Base-by-base conservation (phyloP, 2,329 filamentous ascomycete genomes). In the Verticillium nonalfalfae region DNA sequence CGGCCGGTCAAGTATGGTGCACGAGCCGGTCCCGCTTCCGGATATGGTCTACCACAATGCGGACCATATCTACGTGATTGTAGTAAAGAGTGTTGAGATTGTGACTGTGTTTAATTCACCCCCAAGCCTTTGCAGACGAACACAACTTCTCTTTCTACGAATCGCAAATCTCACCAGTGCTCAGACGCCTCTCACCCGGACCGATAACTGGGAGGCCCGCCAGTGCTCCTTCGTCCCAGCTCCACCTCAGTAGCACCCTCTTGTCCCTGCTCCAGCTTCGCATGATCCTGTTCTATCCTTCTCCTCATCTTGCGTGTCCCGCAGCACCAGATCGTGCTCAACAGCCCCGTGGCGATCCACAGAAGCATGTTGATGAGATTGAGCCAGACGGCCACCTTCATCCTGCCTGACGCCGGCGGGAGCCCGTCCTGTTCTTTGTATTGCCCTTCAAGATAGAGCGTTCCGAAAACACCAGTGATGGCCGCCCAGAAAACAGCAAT, bases 401-500 rank as follows among this genome's bases (percentile, higher is more conserved):
- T 31, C 26, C 62, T 60, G 5, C 45, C 39, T 2, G 34, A 59
- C 4, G 56, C 4, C 7, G 7, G 38, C 3, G 58, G 50, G 3
- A 56, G 36, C 2, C 60, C 39, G 4, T 13, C 9, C 1, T 1
- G 9, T 1, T 31, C 38, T 4, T 60, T 31, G 13, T 59, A 56
- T 14, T 26, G 40, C 11, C 26, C 15, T 3, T 40, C 40, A 6
- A 60, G 13, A 4, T 56, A 56, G 13, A 40, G 21, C 15, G 59
- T 15, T 7, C 50, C 57, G 2, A 61, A 64, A 2, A 57, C 15
- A 14, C 62, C 62, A 21, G 56, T 58, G 26, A 64, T 58, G 11
- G 62, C 62, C 36, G 61, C 62, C 62, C 62, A 62, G 56, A 64
- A 57, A 13, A 62, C 35, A 18, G 61, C 61, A 21, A 62, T 50